A percentile compares a stretch with the other conserved stretches of the same genome.
Conservation (phyloP, 345 rosid genomes). For the Melaleuca alternifolia region DNA sequence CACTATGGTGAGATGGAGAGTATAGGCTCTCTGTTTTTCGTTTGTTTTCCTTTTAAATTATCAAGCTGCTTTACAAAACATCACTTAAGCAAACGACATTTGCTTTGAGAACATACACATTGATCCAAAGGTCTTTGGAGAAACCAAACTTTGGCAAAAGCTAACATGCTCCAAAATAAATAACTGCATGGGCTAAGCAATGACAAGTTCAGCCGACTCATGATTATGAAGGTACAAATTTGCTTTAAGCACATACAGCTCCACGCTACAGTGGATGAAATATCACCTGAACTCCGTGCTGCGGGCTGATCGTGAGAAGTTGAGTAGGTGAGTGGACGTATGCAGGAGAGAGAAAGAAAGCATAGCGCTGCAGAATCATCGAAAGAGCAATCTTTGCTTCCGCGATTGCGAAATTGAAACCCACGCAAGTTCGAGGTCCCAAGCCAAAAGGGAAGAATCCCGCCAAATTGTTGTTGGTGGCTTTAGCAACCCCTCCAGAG, state of each 20-base stretch:
- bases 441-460: constrained; percentile 30
- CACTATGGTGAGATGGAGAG: no score
- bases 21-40: no score
- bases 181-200: neutral
- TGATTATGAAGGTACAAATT: neutral
- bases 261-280: constrained; percentile 6
- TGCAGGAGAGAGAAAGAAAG: constrained; percentile 20
- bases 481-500: constrained; percentile 28
- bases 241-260: neutral
- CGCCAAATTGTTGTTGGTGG: constrained; percentile 20
- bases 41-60: no score
- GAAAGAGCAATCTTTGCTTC: constrained; percentile 33
- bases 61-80: no score
- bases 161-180: neutral
- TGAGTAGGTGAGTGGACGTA: constrained; percentile 25
- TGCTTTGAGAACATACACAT: no score
- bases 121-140: no score
- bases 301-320: constrained; percentile 10
- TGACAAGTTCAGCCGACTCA: neutral
- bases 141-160: neutral
- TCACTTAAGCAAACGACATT: no score
- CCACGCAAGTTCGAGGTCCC: constrained; percentile 31
- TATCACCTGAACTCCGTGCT: constrained; percentile 28
- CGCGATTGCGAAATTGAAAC: constrained; percentile 17
- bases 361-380: constrained; percentile 37